phyloP scores from a whole-genome alignment of 1,284 basidiomycete species.

The Irpex rosettiformis region DNA sequence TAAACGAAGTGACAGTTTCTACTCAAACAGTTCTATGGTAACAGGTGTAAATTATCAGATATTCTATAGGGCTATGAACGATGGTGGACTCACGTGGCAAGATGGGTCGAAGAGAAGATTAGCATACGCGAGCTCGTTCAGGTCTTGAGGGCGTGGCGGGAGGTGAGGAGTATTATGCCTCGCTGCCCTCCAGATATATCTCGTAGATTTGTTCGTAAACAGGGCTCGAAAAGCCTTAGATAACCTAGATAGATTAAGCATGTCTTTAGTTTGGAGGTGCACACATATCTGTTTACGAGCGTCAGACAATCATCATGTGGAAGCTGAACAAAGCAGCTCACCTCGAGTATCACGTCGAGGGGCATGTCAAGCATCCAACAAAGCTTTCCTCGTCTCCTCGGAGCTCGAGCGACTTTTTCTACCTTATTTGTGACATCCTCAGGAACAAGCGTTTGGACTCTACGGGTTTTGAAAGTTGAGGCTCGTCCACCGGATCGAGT shows the following conservation, averaged over 20 bases:
- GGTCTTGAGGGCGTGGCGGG: background rate
- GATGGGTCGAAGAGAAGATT: background rate
- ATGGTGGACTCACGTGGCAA: background rate
- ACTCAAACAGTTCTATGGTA: background rate
- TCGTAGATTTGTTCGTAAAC: background rate
- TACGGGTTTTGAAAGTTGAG: background rate
- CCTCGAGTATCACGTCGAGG: background rate
- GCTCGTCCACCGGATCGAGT: no score
- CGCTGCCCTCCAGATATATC: background rate
- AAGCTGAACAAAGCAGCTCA: background rate
- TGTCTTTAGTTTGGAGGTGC: background rate
- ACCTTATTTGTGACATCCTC: background rate
- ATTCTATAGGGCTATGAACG: background rate
- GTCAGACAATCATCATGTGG: no score
- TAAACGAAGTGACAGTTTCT: background rate
- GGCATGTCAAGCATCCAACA: background rate
- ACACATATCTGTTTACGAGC: background rate
- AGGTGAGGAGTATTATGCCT: background rate
- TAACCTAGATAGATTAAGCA: background rate
- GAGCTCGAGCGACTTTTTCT: background rate
- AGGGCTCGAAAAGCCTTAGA: background rate
- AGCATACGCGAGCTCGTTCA: background rate
- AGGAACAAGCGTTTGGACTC: no score
- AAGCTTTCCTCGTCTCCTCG: background rate
- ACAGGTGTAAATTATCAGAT: background rate